Percentiles rank a stretch among this genome's conserved stretches.
Conservation (phyloP, 768 basidiomycete species). For the Trametes cinnabarina region DNA sequence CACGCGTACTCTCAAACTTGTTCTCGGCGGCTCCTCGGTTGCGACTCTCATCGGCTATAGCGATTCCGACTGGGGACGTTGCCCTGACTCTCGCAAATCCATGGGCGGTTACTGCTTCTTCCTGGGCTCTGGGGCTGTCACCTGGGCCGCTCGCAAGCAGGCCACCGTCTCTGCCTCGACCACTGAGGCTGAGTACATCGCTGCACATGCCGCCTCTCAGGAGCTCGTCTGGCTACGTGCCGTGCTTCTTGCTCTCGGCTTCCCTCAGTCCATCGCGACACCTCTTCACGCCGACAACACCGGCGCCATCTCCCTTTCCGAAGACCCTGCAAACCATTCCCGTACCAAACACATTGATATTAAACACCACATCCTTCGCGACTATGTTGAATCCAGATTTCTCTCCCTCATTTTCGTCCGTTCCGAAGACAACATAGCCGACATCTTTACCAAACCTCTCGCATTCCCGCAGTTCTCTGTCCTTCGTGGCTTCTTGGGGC, state of each 20-base stretch:
- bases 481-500: neutral
- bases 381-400: constrained; percentile 14
- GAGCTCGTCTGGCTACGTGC: constrained; percentile 36
- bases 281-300: constrained; percentile 31
- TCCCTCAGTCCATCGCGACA: constrained; percentile 14
- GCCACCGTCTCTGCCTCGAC: constrained; percentile 37
- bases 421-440: neutral
- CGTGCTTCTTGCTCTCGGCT: neutral
- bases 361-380: constrained; percentile 31
- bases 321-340: constrained; percentile 28
- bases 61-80: constrained; percentile 2
- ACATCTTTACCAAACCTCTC: constrained; percentile 4
- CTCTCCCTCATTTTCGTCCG: neutral
- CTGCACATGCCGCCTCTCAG: constrained; percentile 30
- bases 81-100: constrained; percentile 7
- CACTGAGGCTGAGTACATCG: constrained; percentile 45
- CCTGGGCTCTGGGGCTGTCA: constrained; percentile 34
- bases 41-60: neutral
- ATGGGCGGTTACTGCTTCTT: constrained; percentile 32
- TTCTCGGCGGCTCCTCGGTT: neutral
- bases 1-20: constrained; percentile 22
- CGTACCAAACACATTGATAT: constrained; percentile 37
- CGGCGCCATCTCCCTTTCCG: constrained; percentile 27
- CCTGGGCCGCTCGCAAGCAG: constrained; percentile 43
- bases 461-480: neutral